Base-by-base conservation (phyloP, 2,329 filamentous ascomycete genomes). In the Nemania sp. region DNA sequence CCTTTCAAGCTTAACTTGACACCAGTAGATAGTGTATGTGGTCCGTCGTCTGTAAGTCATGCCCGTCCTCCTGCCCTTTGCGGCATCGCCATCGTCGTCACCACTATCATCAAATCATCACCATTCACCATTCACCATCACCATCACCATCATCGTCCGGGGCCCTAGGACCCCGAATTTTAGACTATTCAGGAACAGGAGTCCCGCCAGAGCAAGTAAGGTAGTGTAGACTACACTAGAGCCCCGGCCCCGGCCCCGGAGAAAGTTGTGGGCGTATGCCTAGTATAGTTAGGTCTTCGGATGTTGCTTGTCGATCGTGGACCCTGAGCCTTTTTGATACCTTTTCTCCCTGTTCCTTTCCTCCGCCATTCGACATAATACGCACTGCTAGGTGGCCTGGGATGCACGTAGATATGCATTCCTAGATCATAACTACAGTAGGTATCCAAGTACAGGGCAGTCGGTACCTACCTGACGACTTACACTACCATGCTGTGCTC, bases 291-390 rank as follows among this genome's bases (percentile, higher is more conserved):
- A n/a, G 11, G 11, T 39, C 5, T 52, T 39, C 25, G 50, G 53
- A 21, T 34, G 34, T 32, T 13, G 43, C 13, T 62, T 42, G 50
- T 54, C 37, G 51, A 55, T 59, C 51, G 45, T 59, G 55, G 34
- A 59, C 35, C 55, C 50, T 55, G 39, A 40, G 54, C 45, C n/a
- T 13, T 43, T 53, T 48, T 48, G 17, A 20, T 21, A 20, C 37
- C 7, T 34, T 32, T 46, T 29, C 13, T 17, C 40, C 3, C 5
- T 15, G 37, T 47, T n/a, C 12, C 17, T 20, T 49, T 15, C 9
- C 32, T 55, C 49, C 32, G 57, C 40, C 48, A 32, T 39, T 39
- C 32, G 35, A 46, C 45, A 34, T 46, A 18, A 25, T 42, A 29
- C 42, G 32, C 39, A 40, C n/a, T 21, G 18, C 37, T 34, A 48